phyloP scores from a whole-genome alignment of 176 grass and related monocot genomes.

The Oryza nivara region DNA sequence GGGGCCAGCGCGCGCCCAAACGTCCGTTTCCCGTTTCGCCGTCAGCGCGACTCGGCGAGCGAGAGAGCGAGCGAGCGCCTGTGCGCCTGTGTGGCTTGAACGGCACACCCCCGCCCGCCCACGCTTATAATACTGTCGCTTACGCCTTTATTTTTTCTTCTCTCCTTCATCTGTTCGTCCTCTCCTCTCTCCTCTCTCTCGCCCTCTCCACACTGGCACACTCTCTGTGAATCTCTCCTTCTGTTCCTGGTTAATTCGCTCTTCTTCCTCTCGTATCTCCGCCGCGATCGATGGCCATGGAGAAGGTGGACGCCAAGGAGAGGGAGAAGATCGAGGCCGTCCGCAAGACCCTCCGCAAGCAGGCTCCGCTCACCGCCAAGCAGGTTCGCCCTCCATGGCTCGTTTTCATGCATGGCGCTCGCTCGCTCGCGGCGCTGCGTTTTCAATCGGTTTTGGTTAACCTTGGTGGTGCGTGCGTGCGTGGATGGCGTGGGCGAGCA shows the following conservation, averaged over 20 bases:
- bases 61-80: neutral
- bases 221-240: neutral
- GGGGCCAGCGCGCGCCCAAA: slow-evolving; percentile 16
- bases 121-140: slow-evolving; percentile 46
- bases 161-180: neutral
- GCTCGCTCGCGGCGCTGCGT: neutral
- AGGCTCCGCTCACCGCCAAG: slow-evolving; percentile 78
- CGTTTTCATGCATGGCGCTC: neutral
- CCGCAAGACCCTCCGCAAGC: slow-evolving; percentile 81
- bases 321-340: slow-evolving; percentile 81
- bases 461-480: neutral
- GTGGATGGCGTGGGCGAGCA: slow-evolving; percentile 31
- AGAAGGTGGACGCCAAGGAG: slow-evolving; percentile 71
- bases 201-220: neutral
- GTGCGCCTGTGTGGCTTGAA: slow-evolving; percentile 18
- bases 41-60: neutral
- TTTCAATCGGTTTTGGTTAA: neutral
- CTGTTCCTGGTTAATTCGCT: neutral
- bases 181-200: neutral
- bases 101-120: slow-evolving; percentile 28
- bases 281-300: slow-evolving; percentile 55
- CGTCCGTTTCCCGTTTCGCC: slow-evolving; percentile 40
- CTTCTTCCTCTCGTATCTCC: neutral
- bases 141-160: neutral
- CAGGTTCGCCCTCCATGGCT: slow-evolving; percentile 47